phyloP scores from a whole-genome alignment of 1,139 yeast species.

The Arxiozyma bovina region DNA sequence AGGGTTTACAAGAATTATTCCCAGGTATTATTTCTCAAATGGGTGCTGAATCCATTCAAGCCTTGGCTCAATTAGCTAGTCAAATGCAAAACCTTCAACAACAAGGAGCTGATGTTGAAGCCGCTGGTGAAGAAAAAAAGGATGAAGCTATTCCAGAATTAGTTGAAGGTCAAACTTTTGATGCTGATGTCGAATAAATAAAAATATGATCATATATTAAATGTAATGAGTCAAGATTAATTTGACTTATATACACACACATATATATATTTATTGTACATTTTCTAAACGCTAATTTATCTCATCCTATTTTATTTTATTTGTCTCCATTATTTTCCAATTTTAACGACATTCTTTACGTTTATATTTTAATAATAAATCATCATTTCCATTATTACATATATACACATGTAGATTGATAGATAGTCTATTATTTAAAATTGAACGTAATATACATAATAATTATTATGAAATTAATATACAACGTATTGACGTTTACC shows the following conservation, averaged over 20 bases:
- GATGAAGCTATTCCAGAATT: conserved; percentile 83
- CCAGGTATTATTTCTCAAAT: conserved; percentile 95
- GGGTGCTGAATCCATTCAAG: conserved; percentile 92
- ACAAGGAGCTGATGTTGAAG: conserved; percentile 29
- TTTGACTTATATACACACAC: not conserved
- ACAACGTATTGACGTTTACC: not conserved
- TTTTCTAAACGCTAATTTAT: not conserved
- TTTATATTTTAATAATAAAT: not conserved
- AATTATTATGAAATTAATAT: not conserved
- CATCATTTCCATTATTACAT: not conserved
- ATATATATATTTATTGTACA: not conserved
- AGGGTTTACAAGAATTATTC: conserved; percentile 84
- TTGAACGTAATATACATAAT: no score
- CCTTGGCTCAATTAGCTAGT: conserved; percentile 85
- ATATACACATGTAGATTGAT: no score
- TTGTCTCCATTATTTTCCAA: not conserved
- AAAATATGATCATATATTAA: not conserved
- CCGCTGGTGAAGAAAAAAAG: conserved; percentile 20
- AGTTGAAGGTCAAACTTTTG: conserved; percentile 93
- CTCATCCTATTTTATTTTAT: not conserved
- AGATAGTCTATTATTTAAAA: no score
- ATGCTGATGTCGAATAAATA: conserved; percentile 54
- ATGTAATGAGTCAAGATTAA: not conserved
- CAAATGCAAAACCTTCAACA: conserved; percentile 49
- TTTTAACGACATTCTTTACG: not conserved